Evolutionary conservation across 768 basidiomycete genomes (phyloP).

Genomic region (Pholiota microspora): DNA sequence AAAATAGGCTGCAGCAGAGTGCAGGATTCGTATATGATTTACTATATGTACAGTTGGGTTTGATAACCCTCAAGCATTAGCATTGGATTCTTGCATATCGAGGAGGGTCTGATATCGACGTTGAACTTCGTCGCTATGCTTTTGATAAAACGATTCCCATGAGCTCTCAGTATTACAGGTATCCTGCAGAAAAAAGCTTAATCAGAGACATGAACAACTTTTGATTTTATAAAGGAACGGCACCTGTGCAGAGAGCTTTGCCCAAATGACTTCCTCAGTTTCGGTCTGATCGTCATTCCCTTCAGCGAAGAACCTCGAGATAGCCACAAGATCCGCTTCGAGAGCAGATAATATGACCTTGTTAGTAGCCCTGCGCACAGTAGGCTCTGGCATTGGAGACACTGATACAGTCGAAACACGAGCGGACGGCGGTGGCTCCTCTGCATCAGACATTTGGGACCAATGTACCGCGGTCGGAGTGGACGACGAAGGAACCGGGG

Average conservation of each 20-base stretch:
- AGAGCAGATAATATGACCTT: not conserved
- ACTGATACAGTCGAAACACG: not conserved
- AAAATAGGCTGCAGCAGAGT: not conserved
- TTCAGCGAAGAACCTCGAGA: slow-evolving; percentile 57
- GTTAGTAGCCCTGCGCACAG: not conserved
- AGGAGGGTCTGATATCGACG: slow-evolving; percentile 34
- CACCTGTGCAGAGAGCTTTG: slow-evolving; percentile 45
- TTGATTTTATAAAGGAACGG: slow-evolving; percentile 12
- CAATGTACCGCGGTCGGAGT: slow-evolving; percentile 10
- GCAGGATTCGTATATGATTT: not conserved
- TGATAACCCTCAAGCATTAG: not conserved
- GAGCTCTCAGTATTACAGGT: slow-evolving; percentile 37
- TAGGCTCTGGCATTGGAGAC: not conserved
- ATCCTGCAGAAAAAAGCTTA: slow-evolving; percentile 25
- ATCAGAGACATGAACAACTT: slow-evolving; percentile 1
- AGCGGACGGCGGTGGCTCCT: not conserved
- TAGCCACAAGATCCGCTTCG: slow-evolving; percentile 46
- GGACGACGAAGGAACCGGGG: not conserved
- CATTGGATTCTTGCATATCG: not conserved
- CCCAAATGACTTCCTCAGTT: slow-evolving; percentile 43
- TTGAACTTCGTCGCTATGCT: slow-evolving; percentile 39
- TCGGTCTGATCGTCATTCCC: slow-evolving; percentile 42
- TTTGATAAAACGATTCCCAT: slow-evolving; percentile 54
- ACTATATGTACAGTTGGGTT: not conserved
- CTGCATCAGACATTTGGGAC: not conserved